These are phyloP conservation scores for Cryptococcus maquisensis DNA, from an alignment of 1,284 basidiomycete species.

Conservation along the genomic window DNA sequence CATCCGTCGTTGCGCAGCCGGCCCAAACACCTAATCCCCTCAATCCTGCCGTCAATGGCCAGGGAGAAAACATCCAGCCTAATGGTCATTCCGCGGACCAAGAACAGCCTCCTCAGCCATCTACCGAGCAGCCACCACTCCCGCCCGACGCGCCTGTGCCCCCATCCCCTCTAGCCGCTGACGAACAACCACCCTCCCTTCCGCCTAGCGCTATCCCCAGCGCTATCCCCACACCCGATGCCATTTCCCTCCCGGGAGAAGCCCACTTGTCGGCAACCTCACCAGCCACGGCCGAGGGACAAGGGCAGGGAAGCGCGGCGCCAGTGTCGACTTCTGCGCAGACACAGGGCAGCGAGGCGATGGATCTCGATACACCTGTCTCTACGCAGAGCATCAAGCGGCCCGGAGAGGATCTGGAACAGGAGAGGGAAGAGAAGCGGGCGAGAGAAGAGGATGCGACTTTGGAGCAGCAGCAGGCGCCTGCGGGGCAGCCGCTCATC, in stretches of 20 bases:
- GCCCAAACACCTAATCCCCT: conserved; percentile 29
- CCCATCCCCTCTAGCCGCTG: conserved; percentile 22
- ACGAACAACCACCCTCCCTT: conserved; percentile 27
- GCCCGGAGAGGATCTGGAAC: conserved; percentile 32
- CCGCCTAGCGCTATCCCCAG: conserved; percentile 26
- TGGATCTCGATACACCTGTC: neutral
- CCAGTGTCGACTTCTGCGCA: conserved; percentile 28
- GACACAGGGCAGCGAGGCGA: conserved; percentile 10
- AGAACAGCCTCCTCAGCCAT: neutral
- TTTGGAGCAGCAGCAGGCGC: neutral
- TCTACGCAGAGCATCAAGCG: conserved; percentile 31
- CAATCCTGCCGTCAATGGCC: conserved; percentile 20
- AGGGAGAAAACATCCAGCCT: neutral
- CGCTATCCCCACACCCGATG: conserved; percentile 29
- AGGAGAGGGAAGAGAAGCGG: conserved; percentile 31
- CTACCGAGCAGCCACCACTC: conserved; percentile 16
- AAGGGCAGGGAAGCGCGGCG: conserved; percentile 1
- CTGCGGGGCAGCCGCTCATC: neutral
- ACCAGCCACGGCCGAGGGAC: conserved; percentile 5
- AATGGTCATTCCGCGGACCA: neutral
- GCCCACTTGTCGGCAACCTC: conserved; percentile 1
- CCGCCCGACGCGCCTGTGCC: conserved; percentile 31
- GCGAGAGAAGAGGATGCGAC: conserved; percentile 24
- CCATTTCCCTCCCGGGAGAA: conserved; percentile 24
- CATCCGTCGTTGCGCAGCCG: conserved; percentile 18